Evolutionary conservation across 2,329 filamentous ascomycete species (phyloP).

Genomic region (Fusarium sp.): DNA sequence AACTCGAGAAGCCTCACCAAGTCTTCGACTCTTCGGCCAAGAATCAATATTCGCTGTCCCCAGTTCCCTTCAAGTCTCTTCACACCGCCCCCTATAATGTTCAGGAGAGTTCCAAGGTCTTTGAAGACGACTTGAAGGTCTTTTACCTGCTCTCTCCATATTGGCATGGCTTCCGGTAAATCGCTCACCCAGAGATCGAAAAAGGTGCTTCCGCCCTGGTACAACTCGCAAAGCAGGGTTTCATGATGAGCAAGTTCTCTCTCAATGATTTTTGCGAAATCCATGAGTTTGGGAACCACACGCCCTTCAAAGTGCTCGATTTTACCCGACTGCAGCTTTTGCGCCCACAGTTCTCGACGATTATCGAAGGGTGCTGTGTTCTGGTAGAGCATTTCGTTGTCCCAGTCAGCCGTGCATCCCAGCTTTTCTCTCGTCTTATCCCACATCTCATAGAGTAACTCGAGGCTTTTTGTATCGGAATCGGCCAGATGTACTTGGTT

Average conservation of each 20-base stretch:
- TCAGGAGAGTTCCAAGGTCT: background rate
- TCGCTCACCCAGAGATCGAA: slow-evolving; percentile 28
- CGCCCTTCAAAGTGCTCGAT: slow-evolving; percentile 15
- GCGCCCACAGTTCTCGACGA: slow-evolving; percentile 2
- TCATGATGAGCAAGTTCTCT: slow-evolving; percentile 37
- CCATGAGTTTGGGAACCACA: slow-evolving; percentile 30
- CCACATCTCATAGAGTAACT: slow-evolving; percentile 1
- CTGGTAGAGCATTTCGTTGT: slow-evolving; percentile 3
- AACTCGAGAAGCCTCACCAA: slow-evolving; percentile 24
- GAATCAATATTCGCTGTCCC: slow-evolving; percentile 17
- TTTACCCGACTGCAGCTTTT: background rate
- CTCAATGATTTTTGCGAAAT: slow-evolving; percentile 20
- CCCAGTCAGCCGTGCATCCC: slow-evolving; percentile 4
- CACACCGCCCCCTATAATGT: background rate
- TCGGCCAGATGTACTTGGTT: background rate
- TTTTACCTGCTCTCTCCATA: slow-evolving; percentile 8
- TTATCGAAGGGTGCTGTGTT: background rate
- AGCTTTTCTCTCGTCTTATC: background rate
- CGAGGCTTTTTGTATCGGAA: background rate
- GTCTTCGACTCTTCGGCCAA: slow-evolving; percentile 16
- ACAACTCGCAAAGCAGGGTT: slow-evolving; percentile 40
- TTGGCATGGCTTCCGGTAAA: background rate
- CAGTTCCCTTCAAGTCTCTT: slow-evolving; percentile 24
- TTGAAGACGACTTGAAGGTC: background rate
- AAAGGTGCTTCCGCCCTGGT: slow-evolving; percentile 21